These are phyloP conservation scores for Solanum chacoense DNA, from an alignment of 305 asterid genomes.

Conservation along the genomic window DNA sequence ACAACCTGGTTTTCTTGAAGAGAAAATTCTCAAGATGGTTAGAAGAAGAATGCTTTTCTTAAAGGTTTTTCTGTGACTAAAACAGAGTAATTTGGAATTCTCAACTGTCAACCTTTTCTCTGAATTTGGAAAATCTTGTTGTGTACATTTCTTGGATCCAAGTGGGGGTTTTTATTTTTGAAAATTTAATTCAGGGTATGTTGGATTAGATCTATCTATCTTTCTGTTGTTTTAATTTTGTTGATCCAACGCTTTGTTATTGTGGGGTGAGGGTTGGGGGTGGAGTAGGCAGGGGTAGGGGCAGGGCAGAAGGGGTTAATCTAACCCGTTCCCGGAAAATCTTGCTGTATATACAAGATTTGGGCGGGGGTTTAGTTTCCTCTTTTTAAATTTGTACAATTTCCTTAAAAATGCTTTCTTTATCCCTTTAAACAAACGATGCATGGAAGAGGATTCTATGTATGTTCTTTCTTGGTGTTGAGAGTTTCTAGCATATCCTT, in stretches of 20 bases:
- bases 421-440: neutral
- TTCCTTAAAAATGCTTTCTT: neutral
- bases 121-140: neutral
- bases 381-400: neutral
- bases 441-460: neutral
- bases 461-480: neutral
- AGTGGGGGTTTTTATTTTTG: neutral
- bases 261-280: slow-evolving; percentile 4
- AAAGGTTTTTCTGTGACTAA: neutral
- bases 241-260: slow-evolving; percentile 8
- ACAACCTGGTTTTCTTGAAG: neutral
- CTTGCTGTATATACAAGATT: neutral
- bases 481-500: neutral
- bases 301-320: neutral
- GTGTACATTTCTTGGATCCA: neutral
- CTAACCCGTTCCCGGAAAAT: slow-evolving; percentile 3
- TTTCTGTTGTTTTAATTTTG: slow-evolving; percentile 2
- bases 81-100: neutral
- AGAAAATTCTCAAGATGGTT: neutral
- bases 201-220: slow-evolving; percentile 25
- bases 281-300: neutral
- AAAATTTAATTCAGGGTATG: slow-evolving; percentile 5
- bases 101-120: neutral
- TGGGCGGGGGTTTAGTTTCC: neutral
- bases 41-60: neutral